Conservation (phyloP, 768 basidiomycete species). For the Trametopsis cervina region DNA sequence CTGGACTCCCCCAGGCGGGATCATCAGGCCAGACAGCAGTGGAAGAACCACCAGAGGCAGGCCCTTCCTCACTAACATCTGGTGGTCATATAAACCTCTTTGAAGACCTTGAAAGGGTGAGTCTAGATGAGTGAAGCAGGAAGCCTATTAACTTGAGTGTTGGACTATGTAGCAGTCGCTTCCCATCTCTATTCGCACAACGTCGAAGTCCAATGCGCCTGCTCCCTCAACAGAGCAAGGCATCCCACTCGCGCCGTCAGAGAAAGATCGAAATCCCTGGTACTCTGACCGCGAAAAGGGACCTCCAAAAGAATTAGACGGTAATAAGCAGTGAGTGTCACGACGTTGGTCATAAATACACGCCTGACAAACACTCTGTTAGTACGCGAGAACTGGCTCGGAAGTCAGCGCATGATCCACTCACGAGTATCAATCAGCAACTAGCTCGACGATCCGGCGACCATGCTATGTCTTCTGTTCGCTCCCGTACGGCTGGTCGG, state of each 20-base stretch:
- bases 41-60: constrained; percentile 11
- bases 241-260: constrained; percentile 63
- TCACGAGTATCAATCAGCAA: constrained; percentile 66
- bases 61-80: constrained; percentile 34
- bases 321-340: constrained; percentile 19
- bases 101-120: constrained; percentile 70
- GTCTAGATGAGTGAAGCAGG: too few relatives aligned
- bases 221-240: constrained; percentile 64
- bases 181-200: constrained; percentile 38
- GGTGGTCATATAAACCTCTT: constrained; percentile 80
- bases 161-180: constrained; percentile 32
- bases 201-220: constrained; percentile 27
- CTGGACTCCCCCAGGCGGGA: constrained; percentile 33
- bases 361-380: background rate
- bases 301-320: constrained; percentile 16
- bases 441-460: constrained; percentile 37
- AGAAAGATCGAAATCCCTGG: constrained; percentile 79
- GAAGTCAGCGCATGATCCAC: constrained; percentile 62
- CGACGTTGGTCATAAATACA: background rate
- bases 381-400: constrained; percentile 59
- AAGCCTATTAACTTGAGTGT: background rate
- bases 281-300: constrained; percentile 35
- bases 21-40: constrained; percentile 23
- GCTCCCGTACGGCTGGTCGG: constrained; percentile 14
- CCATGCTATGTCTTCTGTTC: constrained; percentile 17